These are phyloP conservation scores for Ceratobasidium sp. DNA, from an alignment of 1,284 basidiomycete genomes.

Conservation along the genomic window DNA sequence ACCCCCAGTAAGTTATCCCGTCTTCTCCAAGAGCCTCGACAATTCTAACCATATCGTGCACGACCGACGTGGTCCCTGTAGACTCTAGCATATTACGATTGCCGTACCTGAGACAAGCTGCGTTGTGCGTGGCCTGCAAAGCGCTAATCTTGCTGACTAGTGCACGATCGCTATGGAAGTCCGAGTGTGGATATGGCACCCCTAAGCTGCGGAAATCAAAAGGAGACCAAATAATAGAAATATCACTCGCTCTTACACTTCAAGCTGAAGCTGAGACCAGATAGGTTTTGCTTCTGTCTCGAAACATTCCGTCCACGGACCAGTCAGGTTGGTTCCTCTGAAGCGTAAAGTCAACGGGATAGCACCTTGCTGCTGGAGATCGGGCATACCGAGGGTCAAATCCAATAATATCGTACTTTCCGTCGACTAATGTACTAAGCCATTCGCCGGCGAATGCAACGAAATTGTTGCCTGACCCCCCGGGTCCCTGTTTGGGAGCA, in stretches of 20 bases:
- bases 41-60: constrained; percentile 53
- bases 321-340: constrained; percentile 23
- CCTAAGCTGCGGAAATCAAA: not conserved
- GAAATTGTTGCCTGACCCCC: constrained; percentile 47
- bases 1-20: constrained; percentile 54
- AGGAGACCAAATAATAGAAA: not conserved
- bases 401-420: constrained; percentile 48
- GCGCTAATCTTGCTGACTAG: not conserved
- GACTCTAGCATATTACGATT: constrained; percentile 47
- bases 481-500: constrained; percentile 47
- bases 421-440: constrained; percentile 47
- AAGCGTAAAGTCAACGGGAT: not conserved
- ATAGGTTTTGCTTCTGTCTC: constrained; percentile 27
- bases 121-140: not conserved
- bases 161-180: not conserved
- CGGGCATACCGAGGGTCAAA: constrained; percentile 40
- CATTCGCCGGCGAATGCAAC: constrained; percentile 36
- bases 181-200: constrained; percentile 10
- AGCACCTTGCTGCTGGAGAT: not conserved
- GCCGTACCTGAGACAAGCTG: constrained; percentile 48
- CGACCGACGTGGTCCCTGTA: constrained; percentile 51
- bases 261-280: not conserved
- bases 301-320: constrained; percentile 30
- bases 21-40: constrained; percentile 52
- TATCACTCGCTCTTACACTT: constrained; percentile 4